A percentile compares a stretch with the other conserved stretches of the same genome.
Conservation (phyloP, 1,284 basidiomycete species). For the Trametes versicolor region DNA sequence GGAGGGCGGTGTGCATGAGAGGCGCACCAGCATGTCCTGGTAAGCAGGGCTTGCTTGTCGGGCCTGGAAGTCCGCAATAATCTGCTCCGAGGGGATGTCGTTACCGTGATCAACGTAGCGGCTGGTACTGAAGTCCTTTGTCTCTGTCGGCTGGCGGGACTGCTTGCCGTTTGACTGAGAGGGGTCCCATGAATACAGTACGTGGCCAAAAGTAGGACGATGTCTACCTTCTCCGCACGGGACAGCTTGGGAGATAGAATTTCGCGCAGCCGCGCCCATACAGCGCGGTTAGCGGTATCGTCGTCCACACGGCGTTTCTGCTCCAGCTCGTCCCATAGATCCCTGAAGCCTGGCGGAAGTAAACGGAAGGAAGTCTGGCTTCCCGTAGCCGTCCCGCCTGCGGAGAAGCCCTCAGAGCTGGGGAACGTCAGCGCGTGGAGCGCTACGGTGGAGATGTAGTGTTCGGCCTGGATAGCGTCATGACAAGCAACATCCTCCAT, state of each 20-base stretch:
- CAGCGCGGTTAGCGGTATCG: conserved; percentile 70
- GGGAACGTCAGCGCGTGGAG: conserved; percentile 81
- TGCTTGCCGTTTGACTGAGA: conserved; percentile 44
- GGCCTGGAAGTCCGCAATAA: conserved; percentile 67
- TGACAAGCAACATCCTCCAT: conserved; percentile 92
- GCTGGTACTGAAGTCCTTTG: conserved; percentile 28
- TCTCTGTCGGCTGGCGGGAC: conserved; percentile 42
- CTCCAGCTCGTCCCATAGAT: conserved; percentile 95
- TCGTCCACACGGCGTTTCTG: conserved; percentile 66
- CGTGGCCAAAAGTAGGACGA: not conserved
- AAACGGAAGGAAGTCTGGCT: conserved; percentile 72
- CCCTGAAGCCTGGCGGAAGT: conserved; percentile 86
- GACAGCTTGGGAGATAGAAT: conserved; percentile 70
- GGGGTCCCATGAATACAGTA: conserved; percentile 1
- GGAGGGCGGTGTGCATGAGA: not conserved
- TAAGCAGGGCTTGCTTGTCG: conserved; percentile 75
- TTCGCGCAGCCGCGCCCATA: conserved; percentile 76
- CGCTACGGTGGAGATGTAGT: conserved; percentile 90
- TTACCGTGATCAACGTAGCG: conserved; percentile 28
- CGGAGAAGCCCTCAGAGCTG: conserved; percentile 67
- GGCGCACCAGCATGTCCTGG: conserved; percentile 87
- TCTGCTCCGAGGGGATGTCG: conserved; percentile 53
- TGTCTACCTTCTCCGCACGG: conserved; percentile 52
- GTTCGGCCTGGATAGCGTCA: conserved; percentile 84
- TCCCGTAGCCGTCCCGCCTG: conserved; percentile 52